Evolutionary conservation across 2,329 filamentous ascomycete genomes (phyloP).

Genomic region (Conoideocrella luteorostrata): DNA sequence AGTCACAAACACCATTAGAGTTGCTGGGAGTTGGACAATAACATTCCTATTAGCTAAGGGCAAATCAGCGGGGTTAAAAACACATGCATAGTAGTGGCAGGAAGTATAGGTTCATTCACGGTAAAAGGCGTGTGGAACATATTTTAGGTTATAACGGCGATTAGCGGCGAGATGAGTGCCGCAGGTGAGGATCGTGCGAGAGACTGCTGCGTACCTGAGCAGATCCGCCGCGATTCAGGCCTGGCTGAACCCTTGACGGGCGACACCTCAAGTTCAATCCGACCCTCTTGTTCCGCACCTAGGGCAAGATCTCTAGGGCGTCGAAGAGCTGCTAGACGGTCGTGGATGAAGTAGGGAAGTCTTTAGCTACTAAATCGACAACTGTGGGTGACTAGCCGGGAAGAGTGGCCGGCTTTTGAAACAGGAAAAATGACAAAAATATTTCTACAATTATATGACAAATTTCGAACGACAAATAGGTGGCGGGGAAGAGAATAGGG

Average conservation of each 20-base stretch:
- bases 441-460: too few relatives aligned
- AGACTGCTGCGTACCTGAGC: neutral
- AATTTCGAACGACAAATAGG: too few relatives aligned
- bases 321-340: neutral
- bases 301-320: neutral
- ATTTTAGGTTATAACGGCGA: neutral
- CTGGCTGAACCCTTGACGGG: neutral
- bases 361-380: neutral
- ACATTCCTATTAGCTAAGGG: neutral
- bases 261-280: neutral
- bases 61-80: conserved; percentile 1
- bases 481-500: too few relatives aligned
- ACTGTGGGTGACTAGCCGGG: neutral
- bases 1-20: too few relatives aligned
- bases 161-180: neutral
- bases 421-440: too few relatives aligned
- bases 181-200: neutral
- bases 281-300: neutral
- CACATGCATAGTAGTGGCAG: too few relatives aligned
- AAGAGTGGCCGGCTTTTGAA: too few relatives aligned
- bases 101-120: neutral
- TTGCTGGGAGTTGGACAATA: neutral
- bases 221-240: neutral
- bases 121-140: neutral
- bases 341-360: neutral